A percentile compares a stretch with the other conserved stretches of the same genome.
phyloP scores from a whole-genome alignment of 176 grass and related monocot species.

The Luzula sylvatica region DNA sequence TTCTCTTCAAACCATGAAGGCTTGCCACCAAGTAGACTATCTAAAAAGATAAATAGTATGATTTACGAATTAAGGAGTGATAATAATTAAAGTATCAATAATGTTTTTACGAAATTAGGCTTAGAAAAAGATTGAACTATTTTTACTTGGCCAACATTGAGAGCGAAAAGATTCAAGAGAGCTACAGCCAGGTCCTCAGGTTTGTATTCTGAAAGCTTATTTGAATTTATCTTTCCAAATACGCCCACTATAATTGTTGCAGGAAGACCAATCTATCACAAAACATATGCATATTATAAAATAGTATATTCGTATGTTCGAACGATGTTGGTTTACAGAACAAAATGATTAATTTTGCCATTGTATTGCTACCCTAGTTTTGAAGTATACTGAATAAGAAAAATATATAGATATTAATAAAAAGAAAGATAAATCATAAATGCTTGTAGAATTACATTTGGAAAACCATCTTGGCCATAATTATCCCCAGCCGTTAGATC shows the following conservation, averaged over 20 bases:
- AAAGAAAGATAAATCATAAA: constrained; percentile 12
- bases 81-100: no score
- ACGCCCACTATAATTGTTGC: constrained; percentile 82
- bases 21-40: constrained; percentile 96
- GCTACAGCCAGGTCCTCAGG: constrained; percentile 85
- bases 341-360: no score
- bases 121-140: not conserved
- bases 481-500: constrained; percentile 96
- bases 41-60: constrained; percentile 36
- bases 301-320: no score
- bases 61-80: not conserved
- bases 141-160: constrained; percentile 90
- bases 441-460: constrained; percentile 61
- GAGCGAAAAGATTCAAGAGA: constrained; percentile 81
- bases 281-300: no score
- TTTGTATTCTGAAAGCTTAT: constrained; percentile 84
- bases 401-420: no score
- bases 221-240: constrained; percentile 91
- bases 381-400: no score
- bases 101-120: no score
- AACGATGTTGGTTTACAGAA: no score
- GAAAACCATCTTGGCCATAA: constrained; percentile 80
- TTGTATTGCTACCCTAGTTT: no score
- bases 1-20: constrained; percentile 84
- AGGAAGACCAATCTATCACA: constrained; percentile 92